Conservation (phyloP, 805 yeast species). For the Torulaspora microellipsoides region DNA sequence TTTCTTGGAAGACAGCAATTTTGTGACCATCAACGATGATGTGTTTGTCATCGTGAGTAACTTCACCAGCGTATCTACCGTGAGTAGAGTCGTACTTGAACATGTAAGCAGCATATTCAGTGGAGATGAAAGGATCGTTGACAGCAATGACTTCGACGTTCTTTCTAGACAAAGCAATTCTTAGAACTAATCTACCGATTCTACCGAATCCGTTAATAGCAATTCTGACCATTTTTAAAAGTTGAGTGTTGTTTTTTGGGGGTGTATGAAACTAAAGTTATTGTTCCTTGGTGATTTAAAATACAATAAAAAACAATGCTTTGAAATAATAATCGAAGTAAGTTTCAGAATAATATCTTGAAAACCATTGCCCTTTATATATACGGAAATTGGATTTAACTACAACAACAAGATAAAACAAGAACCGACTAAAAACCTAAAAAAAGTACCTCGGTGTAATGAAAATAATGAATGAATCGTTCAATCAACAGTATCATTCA, state of each 20-base stretch:
- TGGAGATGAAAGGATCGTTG: slow-evolving; percentile 65
- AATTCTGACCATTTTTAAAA: slow-evolving; percentile 36
- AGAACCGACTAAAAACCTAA: too few species aligned
- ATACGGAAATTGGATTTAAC: neutral
- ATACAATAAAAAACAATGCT: neutral
- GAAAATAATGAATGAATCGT: too few species aligned
- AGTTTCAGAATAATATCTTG: neutral
- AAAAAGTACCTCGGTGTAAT: too few species aligned
- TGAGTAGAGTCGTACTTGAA: slow-evolving; percentile 73
- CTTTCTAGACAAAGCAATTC: slow-evolving; percentile 54
- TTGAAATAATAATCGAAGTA: neutral
- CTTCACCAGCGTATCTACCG: slow-evolving; percentile 59
- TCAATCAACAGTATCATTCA: too few species aligned
- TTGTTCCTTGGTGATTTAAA: slow-evolving; percentile 11
- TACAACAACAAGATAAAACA: too few species aligned
- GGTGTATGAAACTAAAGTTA: slow-evolving; percentile 7
- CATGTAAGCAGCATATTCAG: slow-evolving; percentile 69
- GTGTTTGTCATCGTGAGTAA: slow-evolving; percentile 46
- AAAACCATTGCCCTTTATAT: slow-evolving; percentile 9
- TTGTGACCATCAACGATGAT: slow-evolving; percentile 50
- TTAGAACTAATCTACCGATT: slow-evolving; percentile 64
- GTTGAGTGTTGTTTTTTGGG: slow-evolving; percentile 3
- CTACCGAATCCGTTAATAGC: slow-evolving; percentile 75
- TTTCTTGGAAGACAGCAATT: slow-evolving; percentile 54
- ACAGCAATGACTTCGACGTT: slow-evolving; percentile 56